A percentile compares a stretch with the other conserved stretches of the same genome.
Conservation (phyloP, 345 rosid species). For the Cardiospermum halicacabum region DNA sequence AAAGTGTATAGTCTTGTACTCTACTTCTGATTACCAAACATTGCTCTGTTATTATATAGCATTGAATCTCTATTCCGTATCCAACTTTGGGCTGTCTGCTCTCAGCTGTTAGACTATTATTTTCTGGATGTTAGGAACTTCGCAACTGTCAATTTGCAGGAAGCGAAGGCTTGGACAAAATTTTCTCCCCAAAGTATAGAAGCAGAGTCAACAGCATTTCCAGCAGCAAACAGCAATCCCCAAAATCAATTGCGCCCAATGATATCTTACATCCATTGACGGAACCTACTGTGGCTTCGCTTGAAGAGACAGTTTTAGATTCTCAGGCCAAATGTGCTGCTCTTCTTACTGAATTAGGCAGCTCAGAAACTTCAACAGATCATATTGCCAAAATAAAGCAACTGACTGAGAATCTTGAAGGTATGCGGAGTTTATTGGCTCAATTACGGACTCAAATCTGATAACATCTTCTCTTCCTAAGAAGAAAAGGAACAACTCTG, state of each 20-base stretch:
- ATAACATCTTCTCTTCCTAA: background rate
- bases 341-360: conserved; percentile 32
- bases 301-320: conserved; percentile 66
- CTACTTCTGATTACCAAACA: background rate
- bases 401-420: conserved; percentile 61
- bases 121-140: background rate
- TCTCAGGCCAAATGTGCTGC: conserved; percentile 62
- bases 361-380: conserved; percentile 35
- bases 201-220: conserved; percentile 39
- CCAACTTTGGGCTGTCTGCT: background rate
- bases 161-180: conserved; percentile 72
- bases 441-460: conserved; percentile 61
- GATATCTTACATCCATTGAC: conserved; percentile 21
- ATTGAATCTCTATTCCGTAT: background rate
- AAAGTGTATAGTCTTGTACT: background rate
- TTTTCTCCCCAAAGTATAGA: conserved; percentile 56
- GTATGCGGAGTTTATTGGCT: conserved; percentile 52
- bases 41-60: background rate
- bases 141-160: conserved; percentile 43
- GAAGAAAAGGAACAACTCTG: background rate
- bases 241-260: conserved; percentile 21
- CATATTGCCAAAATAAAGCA: conserved; percentile 38
- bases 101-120: background rate
- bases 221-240: conserved; percentile 32
- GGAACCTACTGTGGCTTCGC: conserved; percentile 58